Base-by-base conservation (phyloP, 140 eudicot species). In the Stevia rebaudiana region DNA sequence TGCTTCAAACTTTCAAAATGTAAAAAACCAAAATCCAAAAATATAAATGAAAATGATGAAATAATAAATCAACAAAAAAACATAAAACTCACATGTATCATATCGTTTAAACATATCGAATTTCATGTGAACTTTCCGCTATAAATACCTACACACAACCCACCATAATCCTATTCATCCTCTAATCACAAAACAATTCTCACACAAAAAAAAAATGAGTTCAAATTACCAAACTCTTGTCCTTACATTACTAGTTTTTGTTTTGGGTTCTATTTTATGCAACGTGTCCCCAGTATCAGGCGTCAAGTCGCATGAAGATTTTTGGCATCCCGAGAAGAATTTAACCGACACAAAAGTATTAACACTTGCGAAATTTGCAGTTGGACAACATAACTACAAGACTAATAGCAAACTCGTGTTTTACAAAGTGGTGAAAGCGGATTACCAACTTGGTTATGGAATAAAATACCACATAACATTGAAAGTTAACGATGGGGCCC, bases 191-290 rank as follows among this genome's bases (percentile, higher is more conserved):
- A 25, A 24, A 53, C 13, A 52, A 15, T 41, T 42, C 22, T 30
- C 39, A 57, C 36, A 57, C 64, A 19, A 69, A n/a, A 57, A 69
- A 19, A 69, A n/a, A 57, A 69, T 44, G 65, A 47, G 73, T 68
- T 53, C 73, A 40, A 11, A 16, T 16, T 28, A 44, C 15, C 56
- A 69, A 21, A 28, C 60, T 19, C 68, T 48, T 21, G 28, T 59
- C 28, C 31, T 59, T 33, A 70, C 51, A 59, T 44, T 70, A 70
- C 49, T 46, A 11, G 25, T n/a, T n/a, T 47, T 36, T 47, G n/a
- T 70, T 24, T 23, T 58, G 17, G 28, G 31, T 70, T 70, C 50
- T 39, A 33, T 58, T 70, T 43, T 70, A 48, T 53, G 21, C 9
- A 35, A 30, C 6, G 30, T 21, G n/a, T 28, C 37, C 58, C 59